These are phyloP conservation scores for Gonapodya prolifera DNA, from an alignment of 192 early-diverging fungal genomes.

Conservation along the genomic window DNA sequence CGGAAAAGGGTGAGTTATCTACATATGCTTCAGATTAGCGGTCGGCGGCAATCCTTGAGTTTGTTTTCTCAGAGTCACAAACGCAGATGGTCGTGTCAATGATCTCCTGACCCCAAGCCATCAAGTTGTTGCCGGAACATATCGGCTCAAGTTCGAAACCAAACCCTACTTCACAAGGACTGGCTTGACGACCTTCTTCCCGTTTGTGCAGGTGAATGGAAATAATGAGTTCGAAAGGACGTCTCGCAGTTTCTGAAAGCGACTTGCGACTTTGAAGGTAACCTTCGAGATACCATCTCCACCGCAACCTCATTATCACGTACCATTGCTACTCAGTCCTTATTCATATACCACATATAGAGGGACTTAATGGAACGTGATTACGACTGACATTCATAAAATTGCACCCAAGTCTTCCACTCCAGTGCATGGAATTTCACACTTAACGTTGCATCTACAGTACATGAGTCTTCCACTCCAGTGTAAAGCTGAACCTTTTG, in stretches of 20 bases:
- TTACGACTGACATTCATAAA: no score
- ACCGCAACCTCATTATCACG: neutral
- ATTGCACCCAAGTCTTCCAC: no score
- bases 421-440: no score
- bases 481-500: no score
- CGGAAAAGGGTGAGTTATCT: neutral
- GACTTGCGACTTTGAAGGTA: neutral
- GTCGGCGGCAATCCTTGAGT: no score
- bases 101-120: neutral
- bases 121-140: neutral
- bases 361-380: neutral
- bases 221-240: neutral
- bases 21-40: no score
- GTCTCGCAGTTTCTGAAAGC: neutral
- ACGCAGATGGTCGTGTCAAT: neutral
- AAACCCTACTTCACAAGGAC: neutral
- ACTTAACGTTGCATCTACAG: no score
- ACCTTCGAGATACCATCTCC: neutral
- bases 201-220: neutral
- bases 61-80: neutral
- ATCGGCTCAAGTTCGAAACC: neutral
- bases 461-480: no score
- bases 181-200: neutral
- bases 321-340: neutral
- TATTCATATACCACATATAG: neutral